A percentile compares a stretch with the other conserved stretches of the same genome.
phyloP scores from a whole-genome alignment of 2,329 filamentous ascomycete genomes.

The Colletotrichum siamense region DNA sequence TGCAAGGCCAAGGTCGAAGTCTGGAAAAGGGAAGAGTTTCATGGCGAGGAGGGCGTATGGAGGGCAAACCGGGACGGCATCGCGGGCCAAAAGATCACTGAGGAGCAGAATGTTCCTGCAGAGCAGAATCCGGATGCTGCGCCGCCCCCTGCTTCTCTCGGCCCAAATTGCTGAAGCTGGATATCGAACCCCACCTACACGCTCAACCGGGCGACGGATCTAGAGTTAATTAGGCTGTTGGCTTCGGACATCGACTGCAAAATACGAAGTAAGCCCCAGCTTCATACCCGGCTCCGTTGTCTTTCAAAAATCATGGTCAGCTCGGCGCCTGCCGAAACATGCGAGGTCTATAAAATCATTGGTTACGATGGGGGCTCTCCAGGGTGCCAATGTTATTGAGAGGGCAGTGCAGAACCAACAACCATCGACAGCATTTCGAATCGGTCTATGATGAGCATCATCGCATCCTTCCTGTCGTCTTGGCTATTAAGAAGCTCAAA shows the following conservation, averaged over 20 bases:
- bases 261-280: background rate
- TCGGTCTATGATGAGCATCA: background rate
- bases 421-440: background rate
- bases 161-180: background rate
- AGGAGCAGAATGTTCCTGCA: background rate
- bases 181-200: background rate
- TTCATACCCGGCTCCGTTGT: background rate
- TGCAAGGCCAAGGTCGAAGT: constrained; percentile 91
- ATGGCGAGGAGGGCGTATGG: constrained; percentile 80
- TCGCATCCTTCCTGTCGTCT: background rate
- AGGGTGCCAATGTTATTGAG: background rate
- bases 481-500: background rate
- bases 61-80: constrained; percentile 83
- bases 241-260: background rate
- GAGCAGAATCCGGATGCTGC: background rate
- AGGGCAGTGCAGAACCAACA: background rate
- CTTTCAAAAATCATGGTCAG: background rate
- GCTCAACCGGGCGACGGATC: background rate
- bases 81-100: constrained; percentile 54
- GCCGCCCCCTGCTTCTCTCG: background rate
- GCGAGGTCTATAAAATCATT: background rate
- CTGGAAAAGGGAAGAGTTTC: constrained; percentile 93
- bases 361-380: background rate
- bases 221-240: background rate
- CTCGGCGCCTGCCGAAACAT: background rate